Percentiles rank a stretch among this genome's conserved stretches.
phyloP scores from a whole-genome alignment of 2,329 filamentous ascomycete species.

The Nemania sp. region DNA sequence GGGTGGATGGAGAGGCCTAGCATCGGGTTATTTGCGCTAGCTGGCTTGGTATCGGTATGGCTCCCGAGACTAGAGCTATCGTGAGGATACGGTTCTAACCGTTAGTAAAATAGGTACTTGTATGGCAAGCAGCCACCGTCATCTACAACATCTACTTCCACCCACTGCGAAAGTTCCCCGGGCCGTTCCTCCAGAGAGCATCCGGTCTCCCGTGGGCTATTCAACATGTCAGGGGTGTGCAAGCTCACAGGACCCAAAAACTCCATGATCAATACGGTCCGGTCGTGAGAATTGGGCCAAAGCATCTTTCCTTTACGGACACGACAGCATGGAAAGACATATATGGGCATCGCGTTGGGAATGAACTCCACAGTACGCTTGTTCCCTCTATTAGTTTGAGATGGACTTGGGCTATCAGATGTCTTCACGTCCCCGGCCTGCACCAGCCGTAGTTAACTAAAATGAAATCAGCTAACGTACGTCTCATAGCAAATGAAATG shows the following conservation, averaged over 20 bases:
- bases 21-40: conserved; percentile 37
- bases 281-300: conserved; percentile 42
- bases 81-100: conserved; percentile 10
- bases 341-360: conserved; percentile 50
- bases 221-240: conserved; percentile 40
- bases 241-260: conserved; percentile 44
- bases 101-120: conserved; percentile 35
- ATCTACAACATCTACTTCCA: conserved; percentile 50
- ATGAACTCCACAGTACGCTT: conserved; percentile 35
- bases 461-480: background rate
- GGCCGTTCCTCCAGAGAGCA: conserved; percentile 42
- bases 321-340: conserved; percentile 51
- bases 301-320: conserved; percentile 51
- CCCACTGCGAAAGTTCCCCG: conserved; percentile 47
- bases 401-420: too few species aligned
- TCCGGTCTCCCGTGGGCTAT: conserved; percentile 45
- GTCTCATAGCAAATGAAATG: conserved; percentile 42
- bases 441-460: too few species aligned
- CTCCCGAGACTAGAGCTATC: conserved; percentile 1
- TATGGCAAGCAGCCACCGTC: conserved; percentile 39
- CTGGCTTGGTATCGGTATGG: conserved; percentile 38
- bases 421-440: background rate
- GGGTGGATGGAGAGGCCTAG: conserved; percentile 35
- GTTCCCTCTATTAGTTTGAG: background rate
- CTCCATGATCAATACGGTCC: conserved; percentile 44